Base-by-base conservation (phyloP, 2,329 filamentous ascomycete species). In the Penicillium psychrosexuale region DNA sequence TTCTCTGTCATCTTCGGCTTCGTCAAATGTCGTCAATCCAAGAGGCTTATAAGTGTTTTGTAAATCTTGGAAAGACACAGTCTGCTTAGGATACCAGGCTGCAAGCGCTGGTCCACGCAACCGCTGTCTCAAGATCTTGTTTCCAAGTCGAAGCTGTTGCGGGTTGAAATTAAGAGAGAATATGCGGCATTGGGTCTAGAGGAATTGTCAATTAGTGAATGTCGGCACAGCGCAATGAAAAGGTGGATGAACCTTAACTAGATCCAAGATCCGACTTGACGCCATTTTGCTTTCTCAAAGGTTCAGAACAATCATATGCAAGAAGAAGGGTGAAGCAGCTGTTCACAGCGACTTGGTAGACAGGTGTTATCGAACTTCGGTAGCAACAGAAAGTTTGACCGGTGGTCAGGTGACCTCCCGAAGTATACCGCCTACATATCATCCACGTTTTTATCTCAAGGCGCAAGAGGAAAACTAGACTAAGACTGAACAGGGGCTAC, bases 101-200 rank as follows among this genome's bases (percentile, higher is more conserved):
- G 87, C 88, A 61, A 97, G 77, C 0, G 88, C 78, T 30, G 91
- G 90, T n/a, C 94, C 94, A 69, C 84, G 85, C 60, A 97, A 80
- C 69, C 92, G 86, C 74, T 97, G 89, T 69, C 92, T 90, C 57
- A 99, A 81, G 72, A 99, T 81, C 76, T 94, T 96, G 78, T 94
- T 97, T 69, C 94, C 94, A 64, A 90, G 84, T 59, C 94, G 90
- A 58, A 88, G 74, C 64, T 86, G 80, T 52, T 90, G 82, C 27
- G 94, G 94, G 76, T 99, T 99, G 80, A 86, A 97, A 50, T 87
- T 92, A 47, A 89, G 90, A 68, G 87, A 87, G 80, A 97, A 99
- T 78, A 97, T 84, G 72, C 87, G 85, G 82, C 91, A 96, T 87
- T 92, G 91, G 69, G 84, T 83, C 92, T 97, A 9, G 17, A 47